phyloP scores from a whole-genome alignment of 225 moss, liverwort and hornwort genomes.

The Polytrichum commune region DNA sequence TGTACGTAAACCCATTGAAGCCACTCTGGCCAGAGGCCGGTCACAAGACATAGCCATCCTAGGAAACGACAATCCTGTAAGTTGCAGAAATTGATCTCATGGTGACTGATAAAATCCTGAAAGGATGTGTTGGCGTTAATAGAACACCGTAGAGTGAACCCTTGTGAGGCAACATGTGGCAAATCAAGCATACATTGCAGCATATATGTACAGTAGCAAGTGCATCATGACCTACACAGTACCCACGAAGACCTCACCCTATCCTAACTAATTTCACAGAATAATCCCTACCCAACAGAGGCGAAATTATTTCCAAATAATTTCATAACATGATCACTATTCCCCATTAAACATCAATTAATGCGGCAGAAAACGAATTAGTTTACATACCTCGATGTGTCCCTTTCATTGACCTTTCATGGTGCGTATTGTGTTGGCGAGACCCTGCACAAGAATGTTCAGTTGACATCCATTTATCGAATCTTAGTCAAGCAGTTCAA shows the following conservation, averaged over 20 bases:
- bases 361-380: background rate
- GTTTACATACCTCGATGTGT: background rate
- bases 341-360: background rate
- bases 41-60: too few relatives aligned
- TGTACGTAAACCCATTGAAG: too few relatives aligned
- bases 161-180: slow-evolving; percentile 11
- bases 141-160: slow-evolving; percentile 16
- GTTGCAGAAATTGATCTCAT: too few relatives aligned
- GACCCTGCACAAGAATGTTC: background rate
- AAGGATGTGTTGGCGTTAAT: slow-evolving; percentile 18
- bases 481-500: slow-evolving; percentile 24
- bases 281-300: background rate
- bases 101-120: background rate
- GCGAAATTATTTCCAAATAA: background rate
- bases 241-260: background rate
- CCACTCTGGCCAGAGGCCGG: too few relatives aligned
- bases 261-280: background rate
- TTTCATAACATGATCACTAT: too few relatives aligned
- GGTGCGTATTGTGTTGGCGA: background rate
- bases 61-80: too few relatives aligned
- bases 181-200: background rate
- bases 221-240: background rate
- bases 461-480: background rate
- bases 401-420: background rate
- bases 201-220: background rate